Base-by-base conservation (phyloP, 345 rosid genomes). In the Schrenkiella parvula region DNA sequence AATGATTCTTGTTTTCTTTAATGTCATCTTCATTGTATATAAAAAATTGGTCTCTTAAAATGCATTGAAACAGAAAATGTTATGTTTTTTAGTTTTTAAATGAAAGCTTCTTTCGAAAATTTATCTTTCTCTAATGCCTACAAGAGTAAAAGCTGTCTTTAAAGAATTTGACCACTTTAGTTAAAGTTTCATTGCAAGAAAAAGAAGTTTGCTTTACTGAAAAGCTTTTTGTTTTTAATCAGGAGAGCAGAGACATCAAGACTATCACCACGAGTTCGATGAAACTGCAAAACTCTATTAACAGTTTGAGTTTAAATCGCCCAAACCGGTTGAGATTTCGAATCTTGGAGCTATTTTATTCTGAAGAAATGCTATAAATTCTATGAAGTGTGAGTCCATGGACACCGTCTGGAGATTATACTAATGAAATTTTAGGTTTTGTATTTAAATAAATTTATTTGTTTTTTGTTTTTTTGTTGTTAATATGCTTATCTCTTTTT, bases 91-190 rank as follows among this genome's bases (percentile, higher is more conserved):
- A 63, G 64, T 71, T 81, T 34, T 85, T 84, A 76, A 15, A 71
- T 73, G 82, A 84, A 46, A 86, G 87, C 84, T 71, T 84, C 84
- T 86, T 83, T 82, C 63, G 43, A 35, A 3, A 34, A 17, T 59
- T 12, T 39, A 66, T 79, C 88, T 84, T 82, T 88, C 91, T 85
- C 93, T 80, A 81, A 85, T 84, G 76, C 66, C 70, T 58, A 70
- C 51, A 41, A 72, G 21, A 71, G 68, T 57, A 84, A 64, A 63
- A 53, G 17, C 79, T 78, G 87, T 42, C 76, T 57, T 61, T 64
- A 83, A 84, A 82, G 69, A 65, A 72, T 70, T 41, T 66, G 80
- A 72, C 75, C 81, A 77, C 82, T 80, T 81, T 81, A 42, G 42
- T 42, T 44, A 26, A 42, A 26, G 66, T 42, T 42, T 26, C 53